Evolutionary conservation across 169 alveolate genomes (phyloP).

Genomic region (Cryptosporidium canis): DNA sequence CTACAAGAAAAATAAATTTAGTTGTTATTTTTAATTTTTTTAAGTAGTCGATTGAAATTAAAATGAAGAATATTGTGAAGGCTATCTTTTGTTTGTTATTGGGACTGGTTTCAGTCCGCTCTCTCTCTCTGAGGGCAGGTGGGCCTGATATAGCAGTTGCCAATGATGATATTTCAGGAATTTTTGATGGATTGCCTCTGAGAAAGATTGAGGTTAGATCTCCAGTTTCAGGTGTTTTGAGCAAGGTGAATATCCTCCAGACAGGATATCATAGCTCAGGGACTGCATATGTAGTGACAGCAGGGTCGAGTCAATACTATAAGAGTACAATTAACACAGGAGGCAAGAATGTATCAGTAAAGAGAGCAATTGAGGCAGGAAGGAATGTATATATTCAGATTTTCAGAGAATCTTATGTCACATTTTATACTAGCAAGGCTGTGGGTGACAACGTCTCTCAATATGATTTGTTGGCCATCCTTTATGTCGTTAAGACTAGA

Average conservation of each 20-base stretch:
- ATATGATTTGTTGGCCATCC: conserved; percentile 30
- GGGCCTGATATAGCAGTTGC: background rate
- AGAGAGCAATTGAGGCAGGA: conserved; percentile 41
- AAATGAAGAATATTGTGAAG: background rate
- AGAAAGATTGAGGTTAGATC: conserved; percentile 63
- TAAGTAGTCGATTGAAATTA: background rate
- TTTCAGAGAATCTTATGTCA: conserved; percentile 20
- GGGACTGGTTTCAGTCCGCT: background rate
- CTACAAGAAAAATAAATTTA: background rate
- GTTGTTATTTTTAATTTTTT: background rate
- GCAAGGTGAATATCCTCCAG: background rate
- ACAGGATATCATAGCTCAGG: conserved; percentile 56
- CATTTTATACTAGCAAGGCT: conserved; percentile 1
- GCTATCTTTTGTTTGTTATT: background rate
- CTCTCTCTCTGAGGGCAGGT: conserved; percentile 2
- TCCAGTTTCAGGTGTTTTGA: conserved; percentile 49
- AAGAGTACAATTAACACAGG: conserved; percentile 43
- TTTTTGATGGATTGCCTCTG: background rate
- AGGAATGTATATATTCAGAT: conserved; percentile 67
- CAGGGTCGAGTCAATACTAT: conserved; percentile 26
- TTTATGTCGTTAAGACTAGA: conserved; percentile 16
- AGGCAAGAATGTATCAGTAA: conserved; percentile 49
- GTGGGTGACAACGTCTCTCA: conserved; percentile 32
- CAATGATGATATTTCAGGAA: background rate
- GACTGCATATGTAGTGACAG: conserved; percentile 63